Base-by-base conservation (phyloP, 1,284 basidiomycete species). In the Sporisorium exsertum region DNA sequence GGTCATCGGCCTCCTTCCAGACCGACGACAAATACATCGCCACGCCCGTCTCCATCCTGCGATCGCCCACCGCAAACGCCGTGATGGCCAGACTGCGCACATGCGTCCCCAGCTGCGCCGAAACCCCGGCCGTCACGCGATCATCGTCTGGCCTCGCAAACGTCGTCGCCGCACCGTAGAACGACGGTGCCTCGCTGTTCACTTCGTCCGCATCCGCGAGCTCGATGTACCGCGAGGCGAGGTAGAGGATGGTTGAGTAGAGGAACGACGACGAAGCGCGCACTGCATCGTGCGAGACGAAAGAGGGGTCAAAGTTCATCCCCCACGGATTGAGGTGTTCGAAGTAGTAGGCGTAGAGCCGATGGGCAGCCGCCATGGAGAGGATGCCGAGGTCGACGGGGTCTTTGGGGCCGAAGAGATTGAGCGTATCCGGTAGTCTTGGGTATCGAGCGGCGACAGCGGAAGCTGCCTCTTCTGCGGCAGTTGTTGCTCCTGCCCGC, bases 1-100 rank as follows among this genome's bases (percentile, higher is more conserved):
- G 64, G 27, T 79, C 77, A 27, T 79, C 77, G 0, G 72, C 69
- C 57, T 68, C 69, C 65, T 79, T 79, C 73, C 73, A 79, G 24
- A 72, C 69, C 5, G 77, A 69, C 5, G 62, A 52, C n/a, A 79
- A 56, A 12, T 73, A 72, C 66, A 79, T 69, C 1, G 77, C 77
- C 2, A 77, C 63, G 10, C 64, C 72, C 0, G 70, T 70, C 56
- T 76, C 77, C 66, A 72, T 72, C 53, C 65, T 52, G 6, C 66
- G 20, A 24, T 79, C 69, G 12, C 68, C 77, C 47, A 66, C 16
- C 0, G 69, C 73, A 32, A 79, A 79, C 9, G 72, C 65, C 8
- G 53, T 55, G 27, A 72, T 61, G 1, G 73, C 73, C 6, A 77
- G 29, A 35, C 63, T 72, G 13, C 77, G 53, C 1, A 72, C 67